phyloP scores from a whole-genome alignment of 495 filamentous ascomycete species.

The Hypoxylon perforatum region DNA sequence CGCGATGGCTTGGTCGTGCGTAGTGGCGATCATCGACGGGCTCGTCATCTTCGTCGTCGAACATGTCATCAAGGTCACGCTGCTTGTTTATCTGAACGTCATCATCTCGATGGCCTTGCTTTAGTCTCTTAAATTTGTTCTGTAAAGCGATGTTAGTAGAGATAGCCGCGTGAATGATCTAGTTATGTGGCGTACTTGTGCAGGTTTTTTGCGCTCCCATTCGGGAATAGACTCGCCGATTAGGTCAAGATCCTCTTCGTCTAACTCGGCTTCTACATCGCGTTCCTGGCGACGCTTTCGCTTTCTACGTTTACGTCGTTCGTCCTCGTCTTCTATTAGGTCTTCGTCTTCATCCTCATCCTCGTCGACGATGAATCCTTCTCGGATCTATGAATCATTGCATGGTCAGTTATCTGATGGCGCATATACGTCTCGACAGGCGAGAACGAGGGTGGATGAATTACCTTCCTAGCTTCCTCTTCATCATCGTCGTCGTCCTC shows the following conservation, averaged over 20 bases:
- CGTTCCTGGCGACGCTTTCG: slow-evolving; percentile 76
- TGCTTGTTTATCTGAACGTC: slow-evolving; percentile 66
- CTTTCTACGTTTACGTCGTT: slow-evolving; percentile 72
- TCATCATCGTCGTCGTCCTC: slow-evolving; percentile 96
- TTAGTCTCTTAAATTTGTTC: slow-evolving; percentile 94
- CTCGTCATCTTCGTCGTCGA: slow-evolving; percentile 94
- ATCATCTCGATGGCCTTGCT: slow-evolving; percentile 87
- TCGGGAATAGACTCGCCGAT: slow-evolving; percentile 83
- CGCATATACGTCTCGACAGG: neutral
- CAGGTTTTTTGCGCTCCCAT: slow-evolving; percentile 69
- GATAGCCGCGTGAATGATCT: neutral
- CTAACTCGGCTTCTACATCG: slow-evolving; percentile 87
- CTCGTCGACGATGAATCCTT: slow-evolving; percentile 97
- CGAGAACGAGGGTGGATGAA: neutral
- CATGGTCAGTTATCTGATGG: slow-evolving; percentile 6
- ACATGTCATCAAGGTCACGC: slow-evolving; percentile 86
- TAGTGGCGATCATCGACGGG: slow-evolving; percentile 67
- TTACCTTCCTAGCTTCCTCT: slow-evolving; percentile 71
- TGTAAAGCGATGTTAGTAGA: slow-evolving; percentile 54
- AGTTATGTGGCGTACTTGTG: slow-evolving; percentile 62
- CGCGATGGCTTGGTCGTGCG: slow-evolving; percentile 60
- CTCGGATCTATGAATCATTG: slow-evolving; percentile 71
- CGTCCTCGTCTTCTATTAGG: slow-evolving; percentile 70
- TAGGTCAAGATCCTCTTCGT: slow-evolving; percentile 96
- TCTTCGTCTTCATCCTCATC: slow-evolving; percentile 82